Evolutionary conservation across 805 yeast species (phyloP).

Genomic region (Ogataea nakhonphanomensis): DNA sequence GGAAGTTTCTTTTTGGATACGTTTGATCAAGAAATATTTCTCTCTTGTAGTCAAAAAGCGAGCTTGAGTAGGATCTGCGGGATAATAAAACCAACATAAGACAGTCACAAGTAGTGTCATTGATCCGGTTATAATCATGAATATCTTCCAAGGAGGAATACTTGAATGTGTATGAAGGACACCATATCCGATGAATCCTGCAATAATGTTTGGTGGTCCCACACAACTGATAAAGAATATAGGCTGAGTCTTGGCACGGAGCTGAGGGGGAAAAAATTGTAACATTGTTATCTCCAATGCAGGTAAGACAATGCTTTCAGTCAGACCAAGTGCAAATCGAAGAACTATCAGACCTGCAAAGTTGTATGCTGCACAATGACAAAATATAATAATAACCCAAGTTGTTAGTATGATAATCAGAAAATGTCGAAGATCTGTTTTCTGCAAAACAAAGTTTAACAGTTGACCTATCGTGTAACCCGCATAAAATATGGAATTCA

Average conservation of each 20-base stretch:
- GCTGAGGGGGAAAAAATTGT: conserved; percentile 44
- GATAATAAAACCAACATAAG: conserved; percentile 41
- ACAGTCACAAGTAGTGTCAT: conserved; percentile 42
- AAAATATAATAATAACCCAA: conserved; percentile 47
- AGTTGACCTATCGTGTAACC: conserved; percentile 48
- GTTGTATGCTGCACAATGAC: conserved; percentile 43
- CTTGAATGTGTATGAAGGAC: conserved; percentile 29
- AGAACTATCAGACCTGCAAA: conserved; percentile 45
- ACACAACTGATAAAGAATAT: conserved; percentile 50
- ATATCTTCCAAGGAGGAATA: conserved; percentile 47
- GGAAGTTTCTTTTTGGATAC: conserved; percentile 36
- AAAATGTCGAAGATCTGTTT: conserved; percentile 39
- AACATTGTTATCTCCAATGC: conserved; percentile 45
- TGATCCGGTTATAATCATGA: conserved; percentile 55
- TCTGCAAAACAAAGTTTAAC: conserved; percentile 42
- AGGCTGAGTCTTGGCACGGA: conserved; percentile 50
- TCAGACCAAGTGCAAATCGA: conserved; percentile 51
- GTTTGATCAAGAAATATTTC: conserved; percentile 47
- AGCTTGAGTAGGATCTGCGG: conserved; percentile 54
- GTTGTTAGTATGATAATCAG: conserved; percentile 35
- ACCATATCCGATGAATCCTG: conserved; percentile 38
- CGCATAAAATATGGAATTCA: conserved; percentile 51
- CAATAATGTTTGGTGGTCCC: conserved; percentile 42
- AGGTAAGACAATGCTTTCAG: conserved; percentile 44
- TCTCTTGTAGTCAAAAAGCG: conserved; percentile 46